These are phyloP conservation scores for Citrus reticulata DNA, from an alignment of 345 rosid species.

Conservation along the genomic window DNA sequence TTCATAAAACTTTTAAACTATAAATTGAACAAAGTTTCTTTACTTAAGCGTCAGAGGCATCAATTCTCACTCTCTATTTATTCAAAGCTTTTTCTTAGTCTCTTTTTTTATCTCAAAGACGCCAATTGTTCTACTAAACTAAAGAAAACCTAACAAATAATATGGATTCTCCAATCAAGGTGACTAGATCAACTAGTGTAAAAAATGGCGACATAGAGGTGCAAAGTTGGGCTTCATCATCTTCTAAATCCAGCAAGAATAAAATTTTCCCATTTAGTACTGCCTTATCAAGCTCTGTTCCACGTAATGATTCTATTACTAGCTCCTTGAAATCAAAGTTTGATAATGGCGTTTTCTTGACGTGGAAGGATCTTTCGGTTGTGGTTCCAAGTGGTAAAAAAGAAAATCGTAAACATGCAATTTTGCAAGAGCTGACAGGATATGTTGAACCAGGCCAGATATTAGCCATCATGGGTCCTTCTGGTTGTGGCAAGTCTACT, in stretches of 20 bases:
- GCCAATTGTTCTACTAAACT: no score
- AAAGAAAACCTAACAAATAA: no score
- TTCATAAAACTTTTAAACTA: no score
- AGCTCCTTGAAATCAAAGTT: not conserved
- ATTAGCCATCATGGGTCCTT: conserved; percentile 55
- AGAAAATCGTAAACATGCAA: conserved; percentile 9
- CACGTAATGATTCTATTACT: not conserved
- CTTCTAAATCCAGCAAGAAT: not conserved
- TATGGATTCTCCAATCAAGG: no score
- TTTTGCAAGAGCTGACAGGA: conserved; percentile 34
- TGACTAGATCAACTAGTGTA: no score
- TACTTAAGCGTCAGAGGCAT: no score
- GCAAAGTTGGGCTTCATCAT: not conserved
- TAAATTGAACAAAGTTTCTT: no score
- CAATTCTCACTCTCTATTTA: no score
- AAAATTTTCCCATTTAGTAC: conserved; percentile 7
- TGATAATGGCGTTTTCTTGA: conserved; percentile 20
- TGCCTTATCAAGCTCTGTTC: not conserved
- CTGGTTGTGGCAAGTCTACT: conserved; percentile 52
- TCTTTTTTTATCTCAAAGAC: no score
- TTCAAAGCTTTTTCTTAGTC: no score
- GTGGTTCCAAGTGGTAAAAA: conserved; percentile 14
- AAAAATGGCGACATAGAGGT: not conserved
- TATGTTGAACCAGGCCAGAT: conserved; percentile 40
- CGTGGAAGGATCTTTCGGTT: conserved; percentile 44